These are phyloP conservation scores for Exserohilum rostratum DNA, from an alignment of 2,329 filamentous ascomycete genomes.

Conservation along the genomic window DNA sequence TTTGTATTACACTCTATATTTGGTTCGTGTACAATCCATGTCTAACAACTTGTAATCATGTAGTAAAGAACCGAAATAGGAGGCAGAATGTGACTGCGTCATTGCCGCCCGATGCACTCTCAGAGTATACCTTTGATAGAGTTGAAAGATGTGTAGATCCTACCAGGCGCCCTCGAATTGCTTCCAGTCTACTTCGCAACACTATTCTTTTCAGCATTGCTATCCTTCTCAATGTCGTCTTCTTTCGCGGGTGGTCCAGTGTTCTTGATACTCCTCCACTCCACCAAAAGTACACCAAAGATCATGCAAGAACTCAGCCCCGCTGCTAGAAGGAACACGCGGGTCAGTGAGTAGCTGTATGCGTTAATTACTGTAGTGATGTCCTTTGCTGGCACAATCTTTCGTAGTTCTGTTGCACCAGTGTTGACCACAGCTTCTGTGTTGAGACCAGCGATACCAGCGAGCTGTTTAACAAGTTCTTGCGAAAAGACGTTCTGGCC, in stretches of 20 bases:
- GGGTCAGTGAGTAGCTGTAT: slow-evolving; percentile 66
- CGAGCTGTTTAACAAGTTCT: slow-evolving; percentile 25
- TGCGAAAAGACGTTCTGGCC: slow-evolving; percentile 49
- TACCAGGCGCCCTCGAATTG: too few species aligned
- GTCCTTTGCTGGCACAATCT: slow-evolving; percentile 57
- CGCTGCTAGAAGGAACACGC: slow-evolving; percentile 65
- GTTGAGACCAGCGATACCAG: slow-evolving; percentile 29
- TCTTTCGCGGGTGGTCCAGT: neutral
- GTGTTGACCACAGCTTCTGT: slow-evolving; percentile 22
- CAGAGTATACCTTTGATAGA: too few species aligned
- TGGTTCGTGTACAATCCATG: too few species aligned
- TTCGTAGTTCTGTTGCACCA: slow-evolving; percentile 64
- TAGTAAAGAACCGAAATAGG: too few species aligned
- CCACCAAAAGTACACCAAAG: slow-evolving; percentile 60
- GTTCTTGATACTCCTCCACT: slow-evolving; percentile 65
- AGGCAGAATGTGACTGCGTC: too few species aligned
- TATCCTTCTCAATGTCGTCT: neutral
- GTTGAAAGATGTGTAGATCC: too few species aligned
- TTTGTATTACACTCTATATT: too few species aligned
- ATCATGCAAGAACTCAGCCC: slow-evolving; percentile 60
- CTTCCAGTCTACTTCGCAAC: too few species aligned
- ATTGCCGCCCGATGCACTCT: too few species aligned
- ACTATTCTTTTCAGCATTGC: neutral
- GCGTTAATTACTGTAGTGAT: slow-evolving; percentile 61
- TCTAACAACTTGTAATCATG: too few species aligned